Conservation (phyloP, 768 basidiomycete genomes). For the Collybiopsis confluens region DNA sequence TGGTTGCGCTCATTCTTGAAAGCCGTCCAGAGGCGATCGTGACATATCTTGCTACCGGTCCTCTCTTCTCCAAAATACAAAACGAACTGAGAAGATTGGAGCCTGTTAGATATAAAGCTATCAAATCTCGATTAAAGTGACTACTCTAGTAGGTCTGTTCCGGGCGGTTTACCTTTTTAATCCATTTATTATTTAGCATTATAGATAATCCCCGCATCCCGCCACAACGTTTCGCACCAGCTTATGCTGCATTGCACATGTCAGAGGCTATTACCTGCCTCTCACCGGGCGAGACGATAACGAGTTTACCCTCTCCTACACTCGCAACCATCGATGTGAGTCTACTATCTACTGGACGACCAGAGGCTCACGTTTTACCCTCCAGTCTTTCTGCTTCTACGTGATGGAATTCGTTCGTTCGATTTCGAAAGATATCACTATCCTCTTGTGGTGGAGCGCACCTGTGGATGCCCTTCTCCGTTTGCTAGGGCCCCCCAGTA, state of each 20-base stretch:
- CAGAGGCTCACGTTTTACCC: neutral
- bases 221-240: neutral
- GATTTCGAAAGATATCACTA: neutral
- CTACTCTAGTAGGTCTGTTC: too few relatives aligned
- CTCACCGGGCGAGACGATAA: neutral
- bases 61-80: neutral
- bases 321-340: constrained; percentile 5
- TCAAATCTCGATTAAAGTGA: neutral
- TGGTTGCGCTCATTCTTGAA: neutral
- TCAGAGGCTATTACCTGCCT: neutral
- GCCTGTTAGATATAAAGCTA: neutral
- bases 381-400: neutral
- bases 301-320: neutral
- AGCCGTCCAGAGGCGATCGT: neutral
- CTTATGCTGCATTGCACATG: neutral
- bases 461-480: neutral
- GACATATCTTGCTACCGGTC: neutral
- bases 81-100: neutral
- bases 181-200: neutral
- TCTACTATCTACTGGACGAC: neutral
- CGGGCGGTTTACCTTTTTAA: neutral
- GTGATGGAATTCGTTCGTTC: neutral
- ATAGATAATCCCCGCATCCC: neutral
- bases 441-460: neutral
- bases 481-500: neutral